phyloP scores from a whole-genome alignment of 2,329 filamentous ascomycete species.

The Microascus cirrosus region DNA sequence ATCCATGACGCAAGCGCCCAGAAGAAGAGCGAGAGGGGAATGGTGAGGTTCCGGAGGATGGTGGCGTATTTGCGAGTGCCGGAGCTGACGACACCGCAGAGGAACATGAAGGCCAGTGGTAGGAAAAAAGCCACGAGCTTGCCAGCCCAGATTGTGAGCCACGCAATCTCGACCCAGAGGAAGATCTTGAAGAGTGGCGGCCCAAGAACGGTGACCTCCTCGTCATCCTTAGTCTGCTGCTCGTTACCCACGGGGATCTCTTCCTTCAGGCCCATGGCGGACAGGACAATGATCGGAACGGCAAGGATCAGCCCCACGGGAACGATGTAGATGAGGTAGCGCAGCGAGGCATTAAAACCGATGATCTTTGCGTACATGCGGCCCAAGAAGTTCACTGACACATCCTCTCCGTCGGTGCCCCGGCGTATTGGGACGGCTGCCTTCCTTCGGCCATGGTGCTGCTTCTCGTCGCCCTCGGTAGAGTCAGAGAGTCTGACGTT shows the following conservation, averaged over 20 bases:
- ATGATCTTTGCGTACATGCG: constrained; percentile 54
- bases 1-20: constrained; percentile 54
- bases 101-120: constrained; percentile 55
- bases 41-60: constrained; percentile 51
- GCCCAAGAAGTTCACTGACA: constrained; percentile 53
- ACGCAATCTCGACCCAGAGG: constrained; percentile 58
- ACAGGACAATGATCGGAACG: constrained; percentile 47
- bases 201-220: constrained; percentile 16
- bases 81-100: constrained; percentile 57
- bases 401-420: constrained; percentile 37
- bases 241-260: constrained; percentile 24
- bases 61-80: constrained; percentile 61
- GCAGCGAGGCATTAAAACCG: constrained; percentile 49
- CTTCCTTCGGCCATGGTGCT: constrained; percentile 35
- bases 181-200: constrained; percentile 51
- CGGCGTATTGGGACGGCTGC: constrained; percentile 25
- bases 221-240: constrained; percentile 8
- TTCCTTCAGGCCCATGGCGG: constrained; percentile 26
- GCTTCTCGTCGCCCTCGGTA: constrained; percentile 28
- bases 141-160: constrained; percentile 55
- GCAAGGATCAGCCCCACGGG: constrained; percentile 52
- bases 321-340: constrained; percentile 58
- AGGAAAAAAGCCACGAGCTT: constrained; percentile 53
- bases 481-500: constrained; percentile 15
- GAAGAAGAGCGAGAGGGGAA: constrained; percentile 57